phyloP scores from a whole-genome alignment of 108 stramenopile genomes.

The Cyclotella atomus region DNA sequence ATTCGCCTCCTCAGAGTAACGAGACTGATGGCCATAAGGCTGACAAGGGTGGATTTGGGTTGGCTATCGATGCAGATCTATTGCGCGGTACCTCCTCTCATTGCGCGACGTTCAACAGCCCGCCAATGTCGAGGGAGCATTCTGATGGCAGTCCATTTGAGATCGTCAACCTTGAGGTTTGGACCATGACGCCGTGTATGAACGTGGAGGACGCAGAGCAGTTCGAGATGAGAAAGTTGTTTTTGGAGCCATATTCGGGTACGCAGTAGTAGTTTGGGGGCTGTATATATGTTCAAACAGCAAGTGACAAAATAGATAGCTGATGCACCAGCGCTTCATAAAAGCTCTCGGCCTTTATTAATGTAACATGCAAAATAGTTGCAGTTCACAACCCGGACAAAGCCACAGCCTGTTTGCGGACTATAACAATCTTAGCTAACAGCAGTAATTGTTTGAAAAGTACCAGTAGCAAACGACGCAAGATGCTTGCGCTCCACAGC shows the following conservation, averaged over 20 bases:
- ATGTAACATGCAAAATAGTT: too few relatives aligned
- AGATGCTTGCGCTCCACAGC: too few relatives aligned
- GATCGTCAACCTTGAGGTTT: slow-evolving; percentile 75
- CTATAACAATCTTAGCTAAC: too few relatives aligned
- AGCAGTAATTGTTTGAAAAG: too few relatives aligned
- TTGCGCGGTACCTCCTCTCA: slow-evolving; percentile 72
- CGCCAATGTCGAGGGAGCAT: slow-evolving; percentile 52
- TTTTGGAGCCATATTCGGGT: slow-evolving; percentile 43
- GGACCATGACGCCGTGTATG: slow-evolving; percentile 81
- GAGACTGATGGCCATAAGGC: too few relatives aligned
- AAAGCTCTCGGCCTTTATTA: too few relatives aligned
- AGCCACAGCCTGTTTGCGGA: too few relatives aligned
- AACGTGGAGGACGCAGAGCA: slow-evolving; percentile 62
- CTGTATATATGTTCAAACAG: neutral
- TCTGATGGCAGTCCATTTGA: slow-evolving; percentile 63
- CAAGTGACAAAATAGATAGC: too few relatives aligned
- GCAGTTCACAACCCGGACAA: too few relatives aligned
- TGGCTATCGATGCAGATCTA: slow-evolving; percentile 71
- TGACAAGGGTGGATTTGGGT: slow-evolving; percentile 71
- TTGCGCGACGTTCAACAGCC: slow-evolving; percentile 70
- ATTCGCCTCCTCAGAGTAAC: slow-evolving; percentile 34
- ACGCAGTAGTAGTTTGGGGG: neutral
- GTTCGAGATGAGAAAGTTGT: slow-evolving; percentile 77
- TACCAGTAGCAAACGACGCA: too few relatives aligned
- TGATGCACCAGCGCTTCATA: too few relatives aligned